Conservation (phyloP, 2,329 filamentous ascomycete species). For the Pseudocercospora crystallina region DNA sequence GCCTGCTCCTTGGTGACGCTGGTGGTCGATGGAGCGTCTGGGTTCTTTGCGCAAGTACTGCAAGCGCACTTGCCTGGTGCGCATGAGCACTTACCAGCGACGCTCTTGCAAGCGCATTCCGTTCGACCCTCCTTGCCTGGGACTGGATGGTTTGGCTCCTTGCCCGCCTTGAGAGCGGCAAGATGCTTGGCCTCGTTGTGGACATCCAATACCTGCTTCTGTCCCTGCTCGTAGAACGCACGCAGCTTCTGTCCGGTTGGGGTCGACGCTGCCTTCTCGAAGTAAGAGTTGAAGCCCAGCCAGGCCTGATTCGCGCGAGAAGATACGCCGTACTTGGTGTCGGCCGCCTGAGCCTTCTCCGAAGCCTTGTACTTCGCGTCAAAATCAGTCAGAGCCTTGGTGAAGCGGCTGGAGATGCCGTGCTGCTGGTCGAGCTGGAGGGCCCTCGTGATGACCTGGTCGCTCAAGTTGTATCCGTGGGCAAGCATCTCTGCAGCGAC, state of each 20-base stretch:
- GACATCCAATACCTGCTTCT: constrained; percentile 90
- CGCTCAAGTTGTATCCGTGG: constrained; percentile 83
- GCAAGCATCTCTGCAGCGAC: constrained; percentile 96
- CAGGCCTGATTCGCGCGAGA: constrained; percentile 67
- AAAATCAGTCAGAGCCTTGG: constrained; percentile 70
- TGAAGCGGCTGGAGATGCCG: constrained; percentile 79
- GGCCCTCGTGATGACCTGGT: constrained; percentile 74
- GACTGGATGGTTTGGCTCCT: constrained; percentile 44
- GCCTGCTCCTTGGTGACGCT: constrained; percentile 33
- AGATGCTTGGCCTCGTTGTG: constrained; percentile 86
- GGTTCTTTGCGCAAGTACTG: constrained; percentile 48
- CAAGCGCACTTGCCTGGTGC: constrained; percentile 48
- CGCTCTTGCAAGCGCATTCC: constrained; percentile 47
- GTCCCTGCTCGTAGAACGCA: constrained; percentile 79
- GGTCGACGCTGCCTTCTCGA: constrained; percentile 85
- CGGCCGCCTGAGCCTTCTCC: constrained; percentile 79
- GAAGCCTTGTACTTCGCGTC: constrained; percentile 84
- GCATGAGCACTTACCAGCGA: constrained; percentile 46
- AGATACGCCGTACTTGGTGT: constrained; percentile 79
- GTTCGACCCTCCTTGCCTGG: constrained; percentile 41
- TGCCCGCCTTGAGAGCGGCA: constrained; percentile 76
- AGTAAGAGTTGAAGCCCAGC: constrained; percentile 78
- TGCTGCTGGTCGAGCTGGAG: constrained; percentile 89
- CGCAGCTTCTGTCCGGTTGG: constrained; percentile 86
- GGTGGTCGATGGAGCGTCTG: constrained; percentile 32